Evolutionary conservation across 345 rosid species (phyloP).

Genomic region (Lepidium didymum): DNA sequence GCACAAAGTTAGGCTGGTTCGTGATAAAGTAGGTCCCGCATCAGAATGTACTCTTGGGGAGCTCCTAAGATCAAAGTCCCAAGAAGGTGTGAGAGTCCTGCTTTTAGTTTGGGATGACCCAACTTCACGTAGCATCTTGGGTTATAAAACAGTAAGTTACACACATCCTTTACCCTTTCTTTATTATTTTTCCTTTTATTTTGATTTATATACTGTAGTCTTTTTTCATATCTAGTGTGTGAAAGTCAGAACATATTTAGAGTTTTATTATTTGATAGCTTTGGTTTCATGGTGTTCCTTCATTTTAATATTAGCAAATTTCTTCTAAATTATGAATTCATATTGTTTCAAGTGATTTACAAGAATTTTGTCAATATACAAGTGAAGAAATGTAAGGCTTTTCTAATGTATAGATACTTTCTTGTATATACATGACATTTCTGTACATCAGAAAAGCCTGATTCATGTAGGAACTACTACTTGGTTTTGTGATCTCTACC

Average conservation of each 20-base stretch:
- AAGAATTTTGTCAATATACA: no score
- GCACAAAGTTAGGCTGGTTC: conserved; percentile 54
- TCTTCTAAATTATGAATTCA: neutral
- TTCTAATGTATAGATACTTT: no score
- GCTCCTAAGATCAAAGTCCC: conserved; percentile 70
- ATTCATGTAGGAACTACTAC: neutral
- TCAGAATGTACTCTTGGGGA: conserved; percentile 53
- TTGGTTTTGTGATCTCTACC: neutral
- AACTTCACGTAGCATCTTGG: conserved; percentile 64
- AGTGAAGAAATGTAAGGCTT: no score
- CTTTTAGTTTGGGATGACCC: conserved; percentile 96
- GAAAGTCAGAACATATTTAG: neutral
- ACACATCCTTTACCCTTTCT: neutral
- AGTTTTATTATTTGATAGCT: neutral
- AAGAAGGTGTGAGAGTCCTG: conserved; percentile 86
- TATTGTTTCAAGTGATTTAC: no score
- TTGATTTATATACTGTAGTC: neutral
- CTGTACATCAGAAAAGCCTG: neutral
- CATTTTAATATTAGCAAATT: neutral
- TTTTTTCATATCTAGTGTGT: neutral
- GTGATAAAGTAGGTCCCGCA: conserved; percentile 35
- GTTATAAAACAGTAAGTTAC: conserved; percentile 52
- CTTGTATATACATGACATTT: no score
- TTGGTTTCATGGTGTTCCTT: conserved; percentile 3
- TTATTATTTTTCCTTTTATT: neutral